phyloP scores from a whole-genome alignment of 140 eudicot species.

The Oenanthe javanica region DNA sequence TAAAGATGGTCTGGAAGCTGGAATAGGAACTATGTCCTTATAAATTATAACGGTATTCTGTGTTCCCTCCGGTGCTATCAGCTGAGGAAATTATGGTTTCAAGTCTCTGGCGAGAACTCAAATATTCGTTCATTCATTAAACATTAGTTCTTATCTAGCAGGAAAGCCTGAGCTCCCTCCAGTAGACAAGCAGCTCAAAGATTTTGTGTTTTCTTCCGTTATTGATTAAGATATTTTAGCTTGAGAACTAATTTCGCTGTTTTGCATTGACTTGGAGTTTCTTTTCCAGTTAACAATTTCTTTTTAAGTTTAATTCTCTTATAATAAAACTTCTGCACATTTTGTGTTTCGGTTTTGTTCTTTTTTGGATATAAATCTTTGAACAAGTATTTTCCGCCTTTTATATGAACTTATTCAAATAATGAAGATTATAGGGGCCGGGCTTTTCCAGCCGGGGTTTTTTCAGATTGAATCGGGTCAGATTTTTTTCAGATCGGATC shows the following conservation, averaged over 20 bases:
- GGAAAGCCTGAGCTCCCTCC: neutral
- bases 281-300: neutral
- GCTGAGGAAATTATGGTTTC: neutral
- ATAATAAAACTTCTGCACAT: no score
- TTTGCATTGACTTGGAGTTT: neutral
- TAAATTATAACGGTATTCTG: neutral
- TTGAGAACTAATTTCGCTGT: neutral
- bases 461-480: no score
- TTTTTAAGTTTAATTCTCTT: neutral
- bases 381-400: neutral
- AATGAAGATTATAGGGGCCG: no score
- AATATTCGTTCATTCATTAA: neutral
- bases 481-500: no score
- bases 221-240: neutral
- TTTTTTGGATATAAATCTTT: neutral
- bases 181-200: neutral
- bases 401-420: neutral
- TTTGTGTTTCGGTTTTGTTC: neutral
- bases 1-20: conserved; percentile 12
- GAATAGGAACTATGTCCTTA: conserved; percentile 16
- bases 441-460: no score
- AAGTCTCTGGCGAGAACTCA: neutral
- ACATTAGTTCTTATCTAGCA: neutral
- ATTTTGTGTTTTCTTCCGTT: neutral
- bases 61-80: neutral